phyloP scores from a whole-genome alignment of 176 grass and related monocot genomes.

The Hordeum marinum region DNA sequence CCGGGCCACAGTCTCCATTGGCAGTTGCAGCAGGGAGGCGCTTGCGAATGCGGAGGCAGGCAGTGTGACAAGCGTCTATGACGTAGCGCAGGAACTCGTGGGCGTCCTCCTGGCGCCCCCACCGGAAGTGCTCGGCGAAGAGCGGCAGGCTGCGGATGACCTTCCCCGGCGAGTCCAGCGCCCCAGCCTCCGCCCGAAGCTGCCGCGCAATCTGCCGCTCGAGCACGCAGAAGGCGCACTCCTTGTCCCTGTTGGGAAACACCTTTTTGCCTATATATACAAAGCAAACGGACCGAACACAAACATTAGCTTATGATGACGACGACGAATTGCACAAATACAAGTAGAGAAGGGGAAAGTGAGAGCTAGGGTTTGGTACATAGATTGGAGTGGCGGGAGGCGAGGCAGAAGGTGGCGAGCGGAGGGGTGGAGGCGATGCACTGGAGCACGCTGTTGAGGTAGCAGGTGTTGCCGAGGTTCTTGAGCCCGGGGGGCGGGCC shows the following conservation, averaged over 20 bases:
- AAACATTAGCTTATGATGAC: neutral
- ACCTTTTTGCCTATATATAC: constrained; percentile 64
- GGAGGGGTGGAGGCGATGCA: constrained; percentile 89
- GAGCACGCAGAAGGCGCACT: constrained; percentile 78
- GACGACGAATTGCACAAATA: neutral
- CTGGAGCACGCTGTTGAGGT: constrained; percentile 96
- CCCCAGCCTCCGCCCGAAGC: constrained; percentile 33
- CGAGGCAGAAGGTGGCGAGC: constrained; percentile 76
- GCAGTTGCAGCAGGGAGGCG: constrained; percentile 14
- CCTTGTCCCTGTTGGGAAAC: constrained; percentile 79
- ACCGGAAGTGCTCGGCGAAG: constrained; percentile 71
- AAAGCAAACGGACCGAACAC: neutral
- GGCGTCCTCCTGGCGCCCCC: constrained; percentile 88
- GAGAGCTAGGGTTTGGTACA: constrained; percentile 60
- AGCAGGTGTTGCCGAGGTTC: constrained; percentile 96
- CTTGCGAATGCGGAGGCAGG: constrained; percentile 53
- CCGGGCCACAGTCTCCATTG: constrained; percentile 31
- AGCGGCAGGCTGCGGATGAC: constrained; percentile 56
- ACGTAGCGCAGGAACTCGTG: constrained; percentile 88
- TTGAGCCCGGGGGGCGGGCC: constrained; percentile 75
- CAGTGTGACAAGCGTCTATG: constrained; percentile 77
- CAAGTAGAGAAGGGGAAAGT: neutral
- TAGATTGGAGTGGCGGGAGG: constrained; percentile 65
- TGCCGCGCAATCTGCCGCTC: constrained; percentile 65
- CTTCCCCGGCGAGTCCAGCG: constrained; percentile 58